These are phyloP conservation scores for Colletotrichum shisoi DNA, from an alignment of 2,329 filamentous ascomycete species.

Conservation along the genomic window DNA sequence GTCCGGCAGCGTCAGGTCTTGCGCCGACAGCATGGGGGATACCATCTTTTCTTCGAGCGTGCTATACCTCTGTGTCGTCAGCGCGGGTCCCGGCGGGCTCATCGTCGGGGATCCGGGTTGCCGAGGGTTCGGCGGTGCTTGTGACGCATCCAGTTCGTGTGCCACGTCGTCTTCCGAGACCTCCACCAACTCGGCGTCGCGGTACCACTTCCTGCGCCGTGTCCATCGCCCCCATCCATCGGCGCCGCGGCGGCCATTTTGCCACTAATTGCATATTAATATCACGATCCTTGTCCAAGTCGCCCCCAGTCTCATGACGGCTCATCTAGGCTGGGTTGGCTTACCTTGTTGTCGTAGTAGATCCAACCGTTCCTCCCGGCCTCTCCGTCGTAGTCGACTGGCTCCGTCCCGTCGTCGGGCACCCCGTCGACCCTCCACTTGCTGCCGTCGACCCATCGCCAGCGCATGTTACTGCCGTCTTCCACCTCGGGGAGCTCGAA, in stretches of 20 bases:
- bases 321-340: slow-evolving; percentile 33
- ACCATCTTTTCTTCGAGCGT: slow-evolving; percentile 52
- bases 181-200: slow-evolving; percentile 94
- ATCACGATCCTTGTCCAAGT: background rate
- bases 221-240: slow-evolving; percentile 97
- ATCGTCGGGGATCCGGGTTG: slow-evolving; percentile 24
- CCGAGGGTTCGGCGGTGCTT: slow-evolving; percentile 15
- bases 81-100: slow-evolving; percentile 30
- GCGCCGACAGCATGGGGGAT: slow-evolving; percentile 44
- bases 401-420: slow-evolving; percentile 58
- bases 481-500: slow-evolving; percentile 70
- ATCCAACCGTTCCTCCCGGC: slow-evolving; percentile 84
- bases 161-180: slow-evolving; percentile 52
- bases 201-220: slow-evolving; percentile 91
- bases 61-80: slow-evolving; percentile 47
- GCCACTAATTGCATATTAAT: slow-evolving; percentile 69
- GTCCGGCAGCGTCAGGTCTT: slow-evolving; percentile 33
- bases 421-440: slow-evolving; percentile 88
- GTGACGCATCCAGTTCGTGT: slow-evolving; percentile 36
- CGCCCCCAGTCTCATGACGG: no score
- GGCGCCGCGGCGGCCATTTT: slow-evolving; percentile 80
- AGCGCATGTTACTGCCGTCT: slow-evolving; percentile 64
- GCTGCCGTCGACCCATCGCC: slow-evolving; percentile 83
- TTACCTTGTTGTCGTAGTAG: slow-evolving; percentile 95
- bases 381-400: slow-evolving; percentile 62